Evolutionary conservation across 768 basidiomycete genomes (phyloP).

Genomic region (Gymnopilus junonius): DNA sequence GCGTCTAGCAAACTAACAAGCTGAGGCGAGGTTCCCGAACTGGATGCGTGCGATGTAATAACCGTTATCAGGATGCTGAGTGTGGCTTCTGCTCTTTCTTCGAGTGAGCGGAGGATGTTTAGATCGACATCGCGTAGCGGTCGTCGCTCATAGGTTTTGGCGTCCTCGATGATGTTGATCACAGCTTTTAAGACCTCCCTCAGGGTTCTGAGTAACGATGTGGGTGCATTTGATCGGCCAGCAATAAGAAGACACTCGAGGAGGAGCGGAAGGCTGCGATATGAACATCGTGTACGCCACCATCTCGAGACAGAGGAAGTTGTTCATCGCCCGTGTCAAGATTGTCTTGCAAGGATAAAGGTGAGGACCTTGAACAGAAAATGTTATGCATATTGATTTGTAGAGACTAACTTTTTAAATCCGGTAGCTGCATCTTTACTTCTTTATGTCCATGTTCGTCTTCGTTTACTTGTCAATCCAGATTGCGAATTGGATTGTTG

Average conservation of each 20-base stretch:
- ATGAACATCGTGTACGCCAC: constrained; percentile 88
- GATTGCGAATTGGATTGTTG: constrained; percentile 69
- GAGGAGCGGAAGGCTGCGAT: constrained; percentile 91
- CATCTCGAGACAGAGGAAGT: constrained; percentile 83
- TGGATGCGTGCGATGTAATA: constrained; percentile 89
- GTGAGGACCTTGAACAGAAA: constrained; percentile 71
- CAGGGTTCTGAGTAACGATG: constrained; percentile 89
- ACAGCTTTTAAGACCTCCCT: constrained; percentile 91
- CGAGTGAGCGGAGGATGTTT: constrained; percentile 62
- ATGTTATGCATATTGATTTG: background rate
- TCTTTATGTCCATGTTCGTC: constrained; percentile 95
- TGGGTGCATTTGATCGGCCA: constrained; percentile 87
- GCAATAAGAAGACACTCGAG: constrained; percentile 83
- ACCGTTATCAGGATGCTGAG: constrained; percentile 88
- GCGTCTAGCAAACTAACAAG: constrained; percentile 89
- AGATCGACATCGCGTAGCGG: constrained; percentile 66
- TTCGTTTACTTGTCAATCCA: too few species aligned
- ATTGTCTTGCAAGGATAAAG: constrained; percentile 83
- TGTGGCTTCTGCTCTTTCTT: constrained; percentile 83
- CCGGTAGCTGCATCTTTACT: constrained; percentile 94
- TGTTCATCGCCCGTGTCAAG: constrained; percentile 76
- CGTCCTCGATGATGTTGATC: constrained; percentile 86
- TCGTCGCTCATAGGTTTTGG: constrained; percentile 77
- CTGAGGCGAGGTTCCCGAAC: constrained; percentile 85
- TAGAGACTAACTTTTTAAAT: constrained; percentile 77